Conservation (phyloP, 495 filamentous ascomycete species). For the Lichenothelia convexa region DNA sequence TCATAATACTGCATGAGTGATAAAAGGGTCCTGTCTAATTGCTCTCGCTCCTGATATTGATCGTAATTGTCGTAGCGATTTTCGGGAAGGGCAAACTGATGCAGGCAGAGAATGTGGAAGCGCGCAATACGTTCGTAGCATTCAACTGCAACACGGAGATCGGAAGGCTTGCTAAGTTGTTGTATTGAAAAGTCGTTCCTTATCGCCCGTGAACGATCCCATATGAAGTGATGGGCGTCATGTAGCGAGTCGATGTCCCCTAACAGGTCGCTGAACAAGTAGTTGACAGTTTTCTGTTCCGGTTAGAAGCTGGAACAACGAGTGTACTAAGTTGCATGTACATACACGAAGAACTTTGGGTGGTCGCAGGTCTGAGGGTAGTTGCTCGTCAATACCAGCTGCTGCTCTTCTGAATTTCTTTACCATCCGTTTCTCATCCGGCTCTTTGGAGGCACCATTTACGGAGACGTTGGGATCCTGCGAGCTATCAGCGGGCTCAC, state of each 20-base stretch:
- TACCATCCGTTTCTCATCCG: constrained; percentile 43
- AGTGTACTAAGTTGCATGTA: not conserved
- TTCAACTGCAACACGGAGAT: constrained; percentile 49
- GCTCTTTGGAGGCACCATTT: constrained; percentile 22
- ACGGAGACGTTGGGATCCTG: not conserved
- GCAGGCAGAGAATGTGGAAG: constrained; percentile 77
- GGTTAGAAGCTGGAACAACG: constrained; percentile 2
- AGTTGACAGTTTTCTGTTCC: constrained; percentile 46
- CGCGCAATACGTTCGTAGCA: constrained; percentile 81
- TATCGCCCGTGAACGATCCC: constrained; percentile 84
- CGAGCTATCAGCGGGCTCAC: too few species aligned
- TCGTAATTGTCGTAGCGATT: constrained; percentile 53
- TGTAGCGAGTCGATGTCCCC: constrained; percentile 43
- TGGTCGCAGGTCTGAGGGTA: constrained; percentile 83
- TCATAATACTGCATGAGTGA: constrained; percentile 84
- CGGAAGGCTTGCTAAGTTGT: constrained; percentile 46
- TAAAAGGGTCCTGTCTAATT: constrained; percentile 70
- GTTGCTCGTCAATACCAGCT: constrained; percentile 75
- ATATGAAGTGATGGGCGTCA: constrained; percentile 67
- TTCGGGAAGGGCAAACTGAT: constrained; percentile 52
- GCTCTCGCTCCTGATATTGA: constrained; percentile 79
- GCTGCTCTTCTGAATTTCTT: constrained; percentile 83
- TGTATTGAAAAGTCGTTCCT: constrained; percentile 91
- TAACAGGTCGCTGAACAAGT: constrained; percentile 62
- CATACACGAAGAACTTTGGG: constrained; percentile 43